phyloP scores from a whole-genome alignment of 2,329 filamentous ascomycete species.

The Colletotrichum euphorbiae region DNA sequence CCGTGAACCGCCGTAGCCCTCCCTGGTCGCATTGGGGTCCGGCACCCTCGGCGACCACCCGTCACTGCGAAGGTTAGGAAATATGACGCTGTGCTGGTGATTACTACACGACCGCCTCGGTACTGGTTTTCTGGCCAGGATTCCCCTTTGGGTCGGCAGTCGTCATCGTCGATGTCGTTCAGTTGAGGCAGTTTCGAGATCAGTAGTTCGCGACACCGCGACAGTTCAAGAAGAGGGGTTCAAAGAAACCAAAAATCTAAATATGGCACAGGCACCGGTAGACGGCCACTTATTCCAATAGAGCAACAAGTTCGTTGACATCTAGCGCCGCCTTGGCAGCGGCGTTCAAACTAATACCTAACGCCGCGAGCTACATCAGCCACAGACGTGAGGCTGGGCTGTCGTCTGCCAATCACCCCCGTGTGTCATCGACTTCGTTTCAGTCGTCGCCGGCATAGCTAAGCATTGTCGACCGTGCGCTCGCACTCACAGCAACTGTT shows the following conservation, averaged over 20 bases:
- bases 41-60: conserved; percentile 11
- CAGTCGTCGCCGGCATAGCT: conserved; percentile 18
- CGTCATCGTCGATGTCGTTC: conserved; percentile 22
- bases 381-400: conserved; percentile 12
- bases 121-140: not conserved
- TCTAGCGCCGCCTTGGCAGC: conserved; percentile 19
- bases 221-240: conserved; percentile 33
- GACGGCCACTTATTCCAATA: conserved; percentile 19
- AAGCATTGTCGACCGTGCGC: conserved; percentile 22
- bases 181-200: not conserved
- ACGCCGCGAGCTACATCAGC: conserved; percentile 14
- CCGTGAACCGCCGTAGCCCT: not conserved
- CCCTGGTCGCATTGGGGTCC: conserved; percentile 5
- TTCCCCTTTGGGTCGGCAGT: not conserved
- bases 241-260: not conserved
- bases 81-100: conserved; percentile 6
- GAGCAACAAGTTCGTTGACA: not conserved
- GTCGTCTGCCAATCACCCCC: conserved; percentile 22
- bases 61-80: not conserved
- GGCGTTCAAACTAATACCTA: conserved; percentile 10
- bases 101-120: conserved; percentile 8
- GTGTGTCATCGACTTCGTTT: conserved; percentile 20
- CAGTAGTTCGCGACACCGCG: conserved; percentile 4
- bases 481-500: conserved; percentile 16
- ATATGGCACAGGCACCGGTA: conserved; percentile 10